A percentile compares a stretch with the other conserved stretches of the same genome.
Evolutionary conservation across 1,284 basidiomycete species (phyloP).

Genomic region (Ganoderma lucidum): DNA sequence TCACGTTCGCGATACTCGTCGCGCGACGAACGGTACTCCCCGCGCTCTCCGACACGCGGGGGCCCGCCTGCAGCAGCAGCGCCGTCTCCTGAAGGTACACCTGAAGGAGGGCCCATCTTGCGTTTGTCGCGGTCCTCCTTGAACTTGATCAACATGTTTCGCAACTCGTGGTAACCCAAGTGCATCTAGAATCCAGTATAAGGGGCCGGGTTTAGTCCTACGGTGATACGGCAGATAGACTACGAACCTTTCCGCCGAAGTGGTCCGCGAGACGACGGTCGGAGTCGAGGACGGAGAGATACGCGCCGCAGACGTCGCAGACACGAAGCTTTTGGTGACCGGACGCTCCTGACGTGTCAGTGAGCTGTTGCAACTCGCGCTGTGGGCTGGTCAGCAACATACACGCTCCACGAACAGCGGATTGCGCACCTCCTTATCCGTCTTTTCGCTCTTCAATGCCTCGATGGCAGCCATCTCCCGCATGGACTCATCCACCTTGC

Average conservation of each 20-base stretch:
- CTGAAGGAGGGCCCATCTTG: conserved; percentile 60
- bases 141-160: conserved; percentile 92
- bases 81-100: conserved; percentile 42
- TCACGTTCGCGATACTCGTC: conserved; percentile 73
- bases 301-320: conserved; percentile 99
- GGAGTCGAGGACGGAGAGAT: conserved; percentile 96
- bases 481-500: conserved; percentile 98
- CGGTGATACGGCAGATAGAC: neutral
- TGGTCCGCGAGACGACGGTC: conserved; percentile 99
- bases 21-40: conserved; percentile 58
- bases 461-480: conserved; percentile 97
- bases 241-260: conserved; percentile 95
- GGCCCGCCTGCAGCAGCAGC: conserved; percentile 36
- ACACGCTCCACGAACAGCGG: conserved; percentile 1
- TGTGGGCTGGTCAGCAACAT: conserved; percentile 39
- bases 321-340: conserved; percentile 99
- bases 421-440: conserved; percentile 87
- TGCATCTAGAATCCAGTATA: conserved; percentile 80
- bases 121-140: conserved; percentile 88
- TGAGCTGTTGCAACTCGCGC: conserved; percentile 95
- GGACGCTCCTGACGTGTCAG: conserved; percentile 97
- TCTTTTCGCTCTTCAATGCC: conserved; percentile 95
- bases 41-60: conserved; percentile 51
- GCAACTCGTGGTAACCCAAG: conserved; percentile 96
- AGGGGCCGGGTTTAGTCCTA: neutral